These are phyloP conservation scores for Citrus inodora DNA, from an alignment of 345 rosid species.

Conservation along the genomic window DNA sequence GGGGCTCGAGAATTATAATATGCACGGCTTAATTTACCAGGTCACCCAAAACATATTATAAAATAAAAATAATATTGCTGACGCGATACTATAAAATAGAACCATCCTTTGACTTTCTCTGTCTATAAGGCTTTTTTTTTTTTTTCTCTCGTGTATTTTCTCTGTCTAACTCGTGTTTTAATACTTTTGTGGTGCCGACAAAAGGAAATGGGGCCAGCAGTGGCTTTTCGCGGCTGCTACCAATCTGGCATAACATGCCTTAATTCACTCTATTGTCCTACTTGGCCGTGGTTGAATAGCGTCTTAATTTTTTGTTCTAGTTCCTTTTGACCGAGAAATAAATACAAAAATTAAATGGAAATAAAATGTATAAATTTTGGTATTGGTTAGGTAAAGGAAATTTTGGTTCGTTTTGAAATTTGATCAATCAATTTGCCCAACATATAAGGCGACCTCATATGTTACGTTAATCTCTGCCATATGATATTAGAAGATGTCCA, in stretches of 20 bases:
- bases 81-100: neutral
- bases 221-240: neutral
- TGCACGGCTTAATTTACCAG: neutral
- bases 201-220: neutral
- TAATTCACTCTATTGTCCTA: neutral
- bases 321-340: neutral
- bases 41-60: neutral
- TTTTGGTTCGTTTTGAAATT: neutral
- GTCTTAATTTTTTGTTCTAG: neutral
- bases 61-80: neutral
- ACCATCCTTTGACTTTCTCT: conserved; percentile 13
- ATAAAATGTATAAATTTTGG: neutral
- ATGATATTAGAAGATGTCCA: too few species aligned
- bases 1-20: neutral
- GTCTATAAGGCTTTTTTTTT: neutral
- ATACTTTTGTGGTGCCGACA: conserved; percentile 7
- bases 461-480: too few species aligned
- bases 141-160: neutral
- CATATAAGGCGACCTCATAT: too few species aligned
- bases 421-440: too few species aligned
- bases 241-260: neutral
- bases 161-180: conserved; percentile 18
- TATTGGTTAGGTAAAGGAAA: neutral
- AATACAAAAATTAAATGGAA: neutral
- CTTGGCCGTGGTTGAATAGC: neutral